A percentile compares a stretch with the other conserved stretches of the same genome.
These are phyloP conservation scores for Hortiboletus campestris DNA, from an alignment of 768 basidiomycete genomes.

Conservation along the genomic window DNA sequence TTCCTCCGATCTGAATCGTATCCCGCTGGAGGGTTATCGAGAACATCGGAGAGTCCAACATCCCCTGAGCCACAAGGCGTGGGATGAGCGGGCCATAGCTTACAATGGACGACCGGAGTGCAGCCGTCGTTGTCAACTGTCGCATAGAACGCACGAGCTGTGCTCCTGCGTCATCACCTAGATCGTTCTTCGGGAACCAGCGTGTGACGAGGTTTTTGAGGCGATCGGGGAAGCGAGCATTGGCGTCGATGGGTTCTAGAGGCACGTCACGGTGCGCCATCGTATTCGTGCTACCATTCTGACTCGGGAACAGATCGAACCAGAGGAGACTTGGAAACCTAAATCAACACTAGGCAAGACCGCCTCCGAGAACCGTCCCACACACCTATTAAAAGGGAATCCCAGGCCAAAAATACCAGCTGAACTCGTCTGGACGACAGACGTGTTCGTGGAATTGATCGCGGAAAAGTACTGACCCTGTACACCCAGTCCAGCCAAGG, in stretches of 20 bases:
- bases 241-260: neutral
- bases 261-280: neutral
- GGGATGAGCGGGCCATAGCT: slow-evolving; percentile 45
- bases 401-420: slow-evolving; percentile 75
- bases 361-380: neutral
- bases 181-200: slow-evolving; percentile 19
- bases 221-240: slow-evolving; percentile 2
- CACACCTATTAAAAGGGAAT: slow-evolving; percentile 69
- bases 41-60: slow-evolving; percentile 47
- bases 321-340: slow-evolving; percentile 42
- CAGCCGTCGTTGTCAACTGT: slow-evolving; percentile 16
- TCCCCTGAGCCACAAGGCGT: slow-evolving; percentile 41
- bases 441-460: slow-evolving; percentile 68
- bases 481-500: slow-evolving; percentile 51
- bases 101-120: slow-evolving; percentile 42
- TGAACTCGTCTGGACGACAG: slow-evolving; percentile 51
- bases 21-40: slow-evolving; percentile 67
- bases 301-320: slow-evolving; percentile 36
- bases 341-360: neutral
- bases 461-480: slow-evolving; percentile 60
- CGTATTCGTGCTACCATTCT: slow-evolving; percentile 1
- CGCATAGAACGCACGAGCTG: slow-evolving; percentile 4
- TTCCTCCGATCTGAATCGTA: slow-evolving; percentile 64
- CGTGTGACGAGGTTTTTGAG: slow-evolving; percentile 12
- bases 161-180: neutral